These are phyloP conservation scores for Botrytis aclada DNA, from an alignment of 2,329 filamentous ascomycete genomes.

Conservation along the genomic window DNA sequence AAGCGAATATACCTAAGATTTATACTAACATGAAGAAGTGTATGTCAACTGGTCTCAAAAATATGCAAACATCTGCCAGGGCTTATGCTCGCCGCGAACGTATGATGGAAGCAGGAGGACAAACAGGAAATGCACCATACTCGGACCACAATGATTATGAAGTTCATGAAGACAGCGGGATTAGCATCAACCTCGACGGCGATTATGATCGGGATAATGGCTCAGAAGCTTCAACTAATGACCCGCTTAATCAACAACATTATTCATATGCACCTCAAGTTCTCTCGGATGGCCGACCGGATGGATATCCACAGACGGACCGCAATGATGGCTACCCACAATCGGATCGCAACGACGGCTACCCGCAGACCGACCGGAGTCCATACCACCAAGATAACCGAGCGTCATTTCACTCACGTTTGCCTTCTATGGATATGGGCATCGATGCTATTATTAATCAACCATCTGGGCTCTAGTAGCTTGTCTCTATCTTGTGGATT, in stretches of 20 bases:
- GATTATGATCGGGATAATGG: constrained; percentile 32
- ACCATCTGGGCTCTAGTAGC: constrained; percentile 31
- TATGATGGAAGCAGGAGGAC: constrained; percentile 34
- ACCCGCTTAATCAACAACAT: constrained; percentile 15
- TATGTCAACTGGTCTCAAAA: constrained; percentile 81
- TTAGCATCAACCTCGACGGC: constrained; percentile 58
- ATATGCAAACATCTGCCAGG: constrained; percentile 67
- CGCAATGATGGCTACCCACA: constrained; percentile 14
- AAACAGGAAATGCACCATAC: not conserved
- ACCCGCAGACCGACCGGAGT: not conserved
- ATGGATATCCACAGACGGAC: constrained; percentile 18
- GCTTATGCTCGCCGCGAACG: constrained; percentile 64
- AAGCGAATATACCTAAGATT: constrained; percentile 1
- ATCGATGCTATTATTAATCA: constrained; percentile 59
- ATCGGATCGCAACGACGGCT: constrained; percentile 9
- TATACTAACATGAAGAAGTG: constrained; percentile 51
- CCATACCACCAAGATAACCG: constrained; percentile 9
- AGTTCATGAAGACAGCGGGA: constrained; percentile 59
- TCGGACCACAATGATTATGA: constrained; percentile 15
- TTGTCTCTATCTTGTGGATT: not conserved
- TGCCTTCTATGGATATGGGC: constrained; percentile 59
- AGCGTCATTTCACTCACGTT: constrained; percentile 32
- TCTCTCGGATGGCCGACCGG: constrained; percentile 13
- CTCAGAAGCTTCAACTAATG: constrained; percentile 19
- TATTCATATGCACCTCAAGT: constrained; percentile 17